Conservation (phyloP, 2,329 filamentous ascomycete genomes). For the Xylogone sp. region DNA sequence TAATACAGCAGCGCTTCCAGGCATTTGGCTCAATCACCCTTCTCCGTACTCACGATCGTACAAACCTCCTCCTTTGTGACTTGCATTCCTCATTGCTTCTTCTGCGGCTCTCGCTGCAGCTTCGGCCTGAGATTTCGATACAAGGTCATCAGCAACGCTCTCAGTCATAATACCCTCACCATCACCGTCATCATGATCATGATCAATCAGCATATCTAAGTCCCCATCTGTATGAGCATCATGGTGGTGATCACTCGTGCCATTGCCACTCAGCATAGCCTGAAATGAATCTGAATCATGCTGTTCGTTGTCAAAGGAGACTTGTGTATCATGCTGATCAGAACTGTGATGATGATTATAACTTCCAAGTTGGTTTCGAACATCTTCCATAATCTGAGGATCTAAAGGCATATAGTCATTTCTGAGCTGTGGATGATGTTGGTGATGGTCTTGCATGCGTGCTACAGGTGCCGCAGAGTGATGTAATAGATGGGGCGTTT, state of each 20-base stretch:
- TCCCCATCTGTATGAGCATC: conserved; percentile 14
- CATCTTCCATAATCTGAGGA: conserved; percentile 56
- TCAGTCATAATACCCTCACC: background rate
- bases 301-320: background rate
- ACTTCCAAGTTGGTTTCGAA: conserved; percentile 35
- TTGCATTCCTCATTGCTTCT: conserved; percentile 2
- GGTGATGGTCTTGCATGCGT: conserved; percentile 26
- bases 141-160: background rate
- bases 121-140: background rate
- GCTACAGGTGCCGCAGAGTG: conserved; percentile 25
- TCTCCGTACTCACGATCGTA: background rate
- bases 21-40: background rate
- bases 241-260: background rate
- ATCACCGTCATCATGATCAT: conserved; percentile 15
- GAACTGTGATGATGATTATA: conserved; percentile 14
- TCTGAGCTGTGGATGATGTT: conserved; percentile 2
- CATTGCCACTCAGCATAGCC: conserved; percentile 13
- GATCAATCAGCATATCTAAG: conserved; percentile 27
- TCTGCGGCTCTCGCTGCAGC: conserved; percentile 1
- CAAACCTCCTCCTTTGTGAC: background rate
- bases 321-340: conserved; percentile 3
- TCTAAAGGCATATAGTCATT: conserved; percentile 48
- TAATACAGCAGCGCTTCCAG: background rate
- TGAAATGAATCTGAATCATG: conserved; percentile 18
- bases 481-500: conserved; percentile 1